Evolutionary conservation across 2,329 filamentous ascomycete genomes (phyloP).

Genomic region (Tolypocladium paradoxum): DNA sequence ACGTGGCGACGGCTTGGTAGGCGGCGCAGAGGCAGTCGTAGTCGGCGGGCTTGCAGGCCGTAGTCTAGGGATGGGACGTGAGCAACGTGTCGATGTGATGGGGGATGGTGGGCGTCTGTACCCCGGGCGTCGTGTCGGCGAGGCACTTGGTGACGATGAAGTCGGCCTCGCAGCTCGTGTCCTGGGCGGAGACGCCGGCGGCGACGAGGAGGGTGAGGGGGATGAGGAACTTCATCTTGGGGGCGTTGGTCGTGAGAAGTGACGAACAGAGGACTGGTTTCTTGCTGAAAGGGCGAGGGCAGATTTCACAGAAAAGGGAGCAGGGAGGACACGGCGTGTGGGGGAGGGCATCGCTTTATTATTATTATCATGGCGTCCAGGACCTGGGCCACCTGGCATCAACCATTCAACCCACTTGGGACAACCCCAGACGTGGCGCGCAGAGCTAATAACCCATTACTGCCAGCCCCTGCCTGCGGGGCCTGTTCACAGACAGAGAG

Average conservation of each 20-base stretch:
- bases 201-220: conserved; percentile 28
- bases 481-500: not conserved
- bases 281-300: not conserved
- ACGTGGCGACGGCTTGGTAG: conserved; percentile 35
- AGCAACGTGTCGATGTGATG: not conserved
- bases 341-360: conserved; percentile 1
- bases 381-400: too few species aligned
- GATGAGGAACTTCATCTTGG: conserved; percentile 35
- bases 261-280: not conserved
- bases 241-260: not conserved
- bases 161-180: conserved; percentile 28
- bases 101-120: conserved; percentile 3
- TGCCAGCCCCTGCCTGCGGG: not conserved
- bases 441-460: not conserved
- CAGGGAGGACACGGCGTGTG: not conserved
- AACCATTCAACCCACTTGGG: not conserved
- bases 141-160: conserved; percentile 37
- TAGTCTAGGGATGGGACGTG: conserved; percentile 14
- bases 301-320: not conserved
- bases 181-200: conserved; percentile 22
- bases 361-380: not conserved
- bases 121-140: conserved; percentile 28
- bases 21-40: conserved; percentile 36
- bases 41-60: conserved; percentile 27
- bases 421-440: not conserved